Percentiles rank a stretch among this genome's conserved stretches.
Conservation (phyloP, 352 stramenopile genomes). For the Phytopythium montanum region DNA sequence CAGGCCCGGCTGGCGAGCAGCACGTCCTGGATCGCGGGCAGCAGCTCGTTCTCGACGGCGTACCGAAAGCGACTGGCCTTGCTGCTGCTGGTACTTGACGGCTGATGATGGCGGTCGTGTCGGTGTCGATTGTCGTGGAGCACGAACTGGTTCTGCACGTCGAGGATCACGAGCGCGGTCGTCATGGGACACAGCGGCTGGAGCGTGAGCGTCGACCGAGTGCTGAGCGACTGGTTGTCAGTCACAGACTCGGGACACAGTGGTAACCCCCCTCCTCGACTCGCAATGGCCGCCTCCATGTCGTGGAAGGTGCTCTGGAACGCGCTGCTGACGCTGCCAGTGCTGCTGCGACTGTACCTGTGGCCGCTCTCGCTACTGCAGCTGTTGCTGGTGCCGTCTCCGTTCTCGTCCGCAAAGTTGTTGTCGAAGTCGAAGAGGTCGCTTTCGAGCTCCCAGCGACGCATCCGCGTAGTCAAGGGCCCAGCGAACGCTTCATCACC, state of each 20-base stretch:
- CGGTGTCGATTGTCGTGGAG: constrained; percentile 12
- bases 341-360: constrained; percentile 1
- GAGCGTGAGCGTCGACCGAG: constrained; percentile 13
- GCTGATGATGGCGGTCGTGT: background rate
- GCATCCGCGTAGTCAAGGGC: constrained; percentile 12
- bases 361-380: background rate
- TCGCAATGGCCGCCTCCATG: background rate
- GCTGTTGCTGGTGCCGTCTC: constrained; percentile 6
- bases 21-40: constrained; percentile 59
- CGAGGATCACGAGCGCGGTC: constrained; percentile 56
- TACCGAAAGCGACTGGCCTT: constrained; percentile 37
- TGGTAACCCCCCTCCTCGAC: background rate
- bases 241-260: background rate
- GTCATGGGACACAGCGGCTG: constrained; percentile 63
- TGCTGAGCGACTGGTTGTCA: background rate
- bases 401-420: constrained; percentile 11
- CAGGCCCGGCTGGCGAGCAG: constrained; percentile 44
- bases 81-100: constrained; percentile 8
- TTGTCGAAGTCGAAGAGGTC: constrained; percentile 12
- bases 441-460: constrained; percentile 12
- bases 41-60: constrained; percentile 40
- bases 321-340: constrained; percentile 12
- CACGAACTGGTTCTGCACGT: constrained; percentile 71
- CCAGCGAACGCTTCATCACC: constrained; percentile 7
- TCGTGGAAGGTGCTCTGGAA: constrained; percentile 2